Percentiles rank a stretch among this genome's conserved stretches.
Evolutionary conservation across 83 land plant genomes (phyloP).

Genomic region (Larix sibirica): DNA sequence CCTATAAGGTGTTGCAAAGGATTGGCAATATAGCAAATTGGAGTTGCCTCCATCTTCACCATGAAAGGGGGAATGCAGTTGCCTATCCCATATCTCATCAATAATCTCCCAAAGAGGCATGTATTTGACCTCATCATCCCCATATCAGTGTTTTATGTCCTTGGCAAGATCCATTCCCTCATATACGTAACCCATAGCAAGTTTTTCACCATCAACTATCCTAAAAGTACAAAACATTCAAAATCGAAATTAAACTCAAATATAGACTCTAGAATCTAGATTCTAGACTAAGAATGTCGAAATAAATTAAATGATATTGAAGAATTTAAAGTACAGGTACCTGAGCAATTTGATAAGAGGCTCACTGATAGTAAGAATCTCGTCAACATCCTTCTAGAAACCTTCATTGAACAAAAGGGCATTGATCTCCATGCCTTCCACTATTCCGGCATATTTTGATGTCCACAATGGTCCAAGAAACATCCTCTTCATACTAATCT

Average conservation of each 20-base stretch:
- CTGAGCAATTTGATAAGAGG: neutral
- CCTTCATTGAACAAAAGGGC: slow-evolving; percentile 48
- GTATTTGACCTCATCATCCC: slow-evolving; percentile 29
- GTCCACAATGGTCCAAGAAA: slow-evolving; percentile 48
- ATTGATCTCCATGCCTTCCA: slow-evolving; percentile 32
- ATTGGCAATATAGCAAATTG: no score
- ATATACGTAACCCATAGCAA: slow-evolving; percentile 59
- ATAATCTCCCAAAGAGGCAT: slow-evolving; percentile 45
- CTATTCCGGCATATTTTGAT: slow-evolving; percentile 25
- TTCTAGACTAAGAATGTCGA: neutral
- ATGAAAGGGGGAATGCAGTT: no score
- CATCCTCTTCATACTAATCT: slow-evolving; percentile 51
- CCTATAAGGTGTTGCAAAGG: no score
- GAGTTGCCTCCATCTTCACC: no score
- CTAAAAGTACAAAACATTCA: neutral
- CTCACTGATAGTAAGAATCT: neutral
- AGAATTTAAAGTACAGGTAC: neutral
- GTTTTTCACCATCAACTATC: slow-evolving; percentile 51
- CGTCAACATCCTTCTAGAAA: neutral
- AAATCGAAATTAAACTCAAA: neutral
- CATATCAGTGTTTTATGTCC: slow-evolving; percentile 49
- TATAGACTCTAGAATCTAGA: no score
- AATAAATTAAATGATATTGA: neutral
- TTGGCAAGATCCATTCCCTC: slow-evolving; percentile 63
- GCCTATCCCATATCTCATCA: no score